phyloP scores from a whole-genome alignment of 2,329 filamentous ascomycete genomes.

The Colletotrichum truncatum region DNA sequence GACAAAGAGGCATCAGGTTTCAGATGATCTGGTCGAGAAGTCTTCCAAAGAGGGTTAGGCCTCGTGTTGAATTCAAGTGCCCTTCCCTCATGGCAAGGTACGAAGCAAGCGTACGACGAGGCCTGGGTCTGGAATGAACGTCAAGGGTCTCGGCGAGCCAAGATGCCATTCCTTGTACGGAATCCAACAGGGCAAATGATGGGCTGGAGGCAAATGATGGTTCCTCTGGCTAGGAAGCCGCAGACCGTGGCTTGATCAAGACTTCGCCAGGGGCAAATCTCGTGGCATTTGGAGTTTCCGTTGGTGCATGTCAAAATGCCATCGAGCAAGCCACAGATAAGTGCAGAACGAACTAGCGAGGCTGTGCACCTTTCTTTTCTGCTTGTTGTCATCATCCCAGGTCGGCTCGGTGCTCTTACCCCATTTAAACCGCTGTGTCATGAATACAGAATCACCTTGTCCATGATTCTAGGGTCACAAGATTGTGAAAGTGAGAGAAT shows the following conservation, averaged over 20 bases:
- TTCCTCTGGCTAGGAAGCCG: background rate
- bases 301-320: background rate
- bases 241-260: background rate
- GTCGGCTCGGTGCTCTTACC: background rate
- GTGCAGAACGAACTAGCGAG: background rate
- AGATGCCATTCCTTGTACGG: background rate
- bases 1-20: slow-evolving; percentile 24
- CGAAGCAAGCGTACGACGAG: background rate
- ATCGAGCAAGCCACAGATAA: background rate
- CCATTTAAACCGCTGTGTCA: too few relatives aligned
- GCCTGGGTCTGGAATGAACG: background rate
- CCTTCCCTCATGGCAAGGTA: background rate
- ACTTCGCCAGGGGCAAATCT: slow-evolving; percentile 6
- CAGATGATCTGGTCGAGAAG: slow-evolving; percentile 15
- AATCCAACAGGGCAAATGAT: background rate
- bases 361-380: slow-evolving; percentile 1
- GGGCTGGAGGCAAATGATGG: background rate
- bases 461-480: background rate
- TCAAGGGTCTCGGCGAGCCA: background rate
- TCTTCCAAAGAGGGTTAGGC: slow-evolving; percentile 17
- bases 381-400: background rate
- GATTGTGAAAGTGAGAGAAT: background rate
- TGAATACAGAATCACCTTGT: too few relatives aligned
- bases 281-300: slow-evolving; percentile 11
- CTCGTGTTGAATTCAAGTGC: background rate